Evolutionary conservation across 306 rosid genomes (phyloP).

Genomic region (Lathyrus sativus): DNA sequence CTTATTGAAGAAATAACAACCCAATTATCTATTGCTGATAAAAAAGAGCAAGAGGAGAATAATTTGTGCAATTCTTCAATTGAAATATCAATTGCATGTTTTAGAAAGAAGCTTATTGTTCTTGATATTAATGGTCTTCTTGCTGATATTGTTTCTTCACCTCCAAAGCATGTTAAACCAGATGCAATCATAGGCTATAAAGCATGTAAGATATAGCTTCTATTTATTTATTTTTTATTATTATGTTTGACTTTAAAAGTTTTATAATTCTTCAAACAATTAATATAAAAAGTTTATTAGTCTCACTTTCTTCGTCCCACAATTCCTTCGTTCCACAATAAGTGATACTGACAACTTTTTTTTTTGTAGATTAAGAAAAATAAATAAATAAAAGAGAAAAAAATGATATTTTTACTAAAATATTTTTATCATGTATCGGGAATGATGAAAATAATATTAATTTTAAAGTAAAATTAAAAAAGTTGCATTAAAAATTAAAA

Average conservation of each 20-base stretch:
- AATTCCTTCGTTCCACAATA: no score
- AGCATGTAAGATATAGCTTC: constrained; percentile 50
- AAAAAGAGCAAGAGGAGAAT: constrained; percentile 35
- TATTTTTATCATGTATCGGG: no score
- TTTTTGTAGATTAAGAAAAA: no score
- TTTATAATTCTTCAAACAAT: neutral
- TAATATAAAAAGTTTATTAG: neutral
- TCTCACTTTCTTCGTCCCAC: no score
- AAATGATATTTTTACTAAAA: no score
- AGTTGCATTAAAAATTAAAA: no score
- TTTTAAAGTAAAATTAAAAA: no score
- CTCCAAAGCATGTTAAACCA: constrained; percentile 51
- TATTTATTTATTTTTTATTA: constrained; percentile 4
- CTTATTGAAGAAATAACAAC: neutral
- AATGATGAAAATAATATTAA: no score
- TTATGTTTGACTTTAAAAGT: neutral
- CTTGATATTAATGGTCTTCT: constrained; percentile 86
- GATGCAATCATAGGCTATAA: constrained; percentile 54
- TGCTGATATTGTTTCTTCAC: constrained; percentile 66
- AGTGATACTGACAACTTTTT: no score
- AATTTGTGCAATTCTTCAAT: constrained; percentile 38
- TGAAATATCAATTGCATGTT: constrained; percentile 21
- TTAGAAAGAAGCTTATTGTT: constrained; percentile 67
- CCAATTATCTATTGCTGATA: neutral
- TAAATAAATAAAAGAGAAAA: no score